Percentiles rank a stretch among this genome's conserved stretches.
phyloP scores from a whole-genome alignment of 2,329 filamentous ascomycete species.

The Zasmidium citrigriseum region DNA sequence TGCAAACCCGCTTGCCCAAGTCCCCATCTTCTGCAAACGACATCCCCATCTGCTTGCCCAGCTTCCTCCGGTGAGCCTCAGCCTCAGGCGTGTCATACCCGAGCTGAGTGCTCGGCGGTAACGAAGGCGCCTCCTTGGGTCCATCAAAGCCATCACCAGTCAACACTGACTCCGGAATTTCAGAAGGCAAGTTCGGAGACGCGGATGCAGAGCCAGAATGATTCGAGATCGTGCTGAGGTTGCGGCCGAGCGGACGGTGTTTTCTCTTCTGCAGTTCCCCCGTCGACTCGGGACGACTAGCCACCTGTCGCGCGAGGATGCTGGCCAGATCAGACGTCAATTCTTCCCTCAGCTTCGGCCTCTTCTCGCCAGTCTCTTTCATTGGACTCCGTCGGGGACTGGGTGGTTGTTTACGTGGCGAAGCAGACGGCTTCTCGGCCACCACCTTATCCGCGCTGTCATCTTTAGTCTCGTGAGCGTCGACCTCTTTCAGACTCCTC shows the following conservation, averaged over 20 bases:
- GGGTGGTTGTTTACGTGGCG: neutral
- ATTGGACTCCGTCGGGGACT: constrained; percentile 8
- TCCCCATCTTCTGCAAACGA: constrained; percentile 27
- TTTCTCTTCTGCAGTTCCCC: constrained; percentile 27
- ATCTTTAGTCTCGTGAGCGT: constrained; percentile 9
- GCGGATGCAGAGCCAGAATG: constrained; percentile 21
- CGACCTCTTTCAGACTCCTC: neutral
- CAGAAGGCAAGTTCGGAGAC: constrained; percentile 8
- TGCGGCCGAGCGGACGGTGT: constrained; percentile 32
- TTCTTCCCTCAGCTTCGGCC: constrained; percentile 14
- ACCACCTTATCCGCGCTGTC: neutral
- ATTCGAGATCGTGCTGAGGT: constrained; percentile 28
- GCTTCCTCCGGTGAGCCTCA: constrained; percentile 30
- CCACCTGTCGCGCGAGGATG: constrained; percentile 21
- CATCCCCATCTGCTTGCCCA: constrained; percentile 36
- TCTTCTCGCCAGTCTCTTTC: constrained; percentile 9
- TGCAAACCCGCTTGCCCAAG: constrained; percentile 27
- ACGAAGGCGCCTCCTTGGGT: constrained; percentile 12
- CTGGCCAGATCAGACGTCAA: constrained; percentile 27
- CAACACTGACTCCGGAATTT: constrained; percentile 14
- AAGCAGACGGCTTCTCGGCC: neutral
- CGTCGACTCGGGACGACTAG: constrained; percentile 6
- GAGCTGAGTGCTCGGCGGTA: constrained; percentile 36
- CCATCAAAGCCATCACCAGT: constrained; percentile 23
- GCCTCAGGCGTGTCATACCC: constrained; percentile 37